Evolutionary conservation across 208 protist species (phyloP).

Genomic region (Leishmania tarentolae): DNA sequence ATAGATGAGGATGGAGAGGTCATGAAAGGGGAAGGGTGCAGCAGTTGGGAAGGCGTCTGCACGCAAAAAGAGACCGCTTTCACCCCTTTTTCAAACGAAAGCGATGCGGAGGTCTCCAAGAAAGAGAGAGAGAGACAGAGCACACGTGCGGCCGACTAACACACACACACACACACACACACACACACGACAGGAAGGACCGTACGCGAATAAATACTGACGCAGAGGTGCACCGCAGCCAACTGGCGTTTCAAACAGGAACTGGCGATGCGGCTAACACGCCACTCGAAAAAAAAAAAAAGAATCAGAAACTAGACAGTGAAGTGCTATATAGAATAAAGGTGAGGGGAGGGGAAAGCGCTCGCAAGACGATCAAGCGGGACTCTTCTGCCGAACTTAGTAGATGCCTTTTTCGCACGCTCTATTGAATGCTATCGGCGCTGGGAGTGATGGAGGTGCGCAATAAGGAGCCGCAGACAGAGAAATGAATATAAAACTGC

Average conservation of each 20-base stretch:
- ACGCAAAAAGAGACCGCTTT: neutral
- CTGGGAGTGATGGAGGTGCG: neutral
- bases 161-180: conserved; percentile 7
- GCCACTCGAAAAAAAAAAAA: neutral
- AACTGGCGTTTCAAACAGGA: neutral
- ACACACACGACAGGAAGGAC: conserved; percentile 7
- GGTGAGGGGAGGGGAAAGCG: conserved; percentile 2
- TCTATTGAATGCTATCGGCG: neutral
- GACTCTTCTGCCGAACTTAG: neutral
- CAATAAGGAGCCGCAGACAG: neutral
- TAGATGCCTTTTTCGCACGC: neutral
- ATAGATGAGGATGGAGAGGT: neutral
- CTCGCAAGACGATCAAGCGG: neutral
- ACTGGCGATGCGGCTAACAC: neutral
- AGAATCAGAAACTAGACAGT: conserved; percentile 4
- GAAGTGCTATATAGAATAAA: neutral
- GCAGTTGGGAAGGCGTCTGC: neutral
- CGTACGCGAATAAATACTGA: neutral
- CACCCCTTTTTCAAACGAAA: no score
- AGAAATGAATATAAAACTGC: neutral
- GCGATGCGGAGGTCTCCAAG: neutral
- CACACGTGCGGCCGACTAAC: neutral
- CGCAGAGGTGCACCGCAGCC: neutral
- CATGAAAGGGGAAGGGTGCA: conserved; percentile 4
- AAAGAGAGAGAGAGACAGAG: neutral